Base-by-base conservation (phyloP, 495 filamentous ascomycete species). In the Glonium stellatum region DNA sequence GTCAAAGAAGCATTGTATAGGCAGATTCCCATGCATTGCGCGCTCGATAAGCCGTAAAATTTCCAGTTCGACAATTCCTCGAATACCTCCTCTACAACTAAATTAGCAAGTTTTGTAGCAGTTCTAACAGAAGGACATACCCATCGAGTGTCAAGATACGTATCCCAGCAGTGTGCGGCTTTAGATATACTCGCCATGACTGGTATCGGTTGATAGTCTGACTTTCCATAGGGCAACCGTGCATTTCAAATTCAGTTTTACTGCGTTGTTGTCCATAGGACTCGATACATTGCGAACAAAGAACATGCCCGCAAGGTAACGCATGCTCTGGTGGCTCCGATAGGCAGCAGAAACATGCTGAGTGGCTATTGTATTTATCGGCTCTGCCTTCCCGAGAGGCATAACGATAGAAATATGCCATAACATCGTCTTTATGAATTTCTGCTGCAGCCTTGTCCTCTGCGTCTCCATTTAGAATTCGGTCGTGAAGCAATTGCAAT, bases 181-280 rank as follows among this genome's bases (percentile, higher is more conserved):
- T 54, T 1, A 54, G 35, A 6, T 54, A 23, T 19, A 54, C 51
- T 1, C 25, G 35, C 51, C 51, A 54, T 27, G 51, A 23, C 27
- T 54, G 51, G 19, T 5, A 54, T 15, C 51, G 23, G 11, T 23
- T 23, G 8, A 36, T 27, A 19, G 22, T 23, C 15, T 54, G 35
- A 19, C 21, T 54, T 23, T 54, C 51, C 35, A 54, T 34, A 35
- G 51, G 51, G 27, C 51, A 54, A 4, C 36, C 51, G 27, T 54
- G 36, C 6, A 54, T 19, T 35, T 54, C 51, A 5, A 54, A n/a
- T n/a, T 36, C n/a, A 36, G 8, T 4, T 31, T 54, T 19, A 8
- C 51, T 19, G 22, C 51, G n/a, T 34, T 27, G 3, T 54, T 54
- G 11, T 5, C 51, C 51, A 35, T 54, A 54, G 3, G 51, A 35